Evolutionary conservation across 2,329 filamentous ascomycete genomes (phyloP).

Genomic region (Colletotrichum acutatum): DNA sequence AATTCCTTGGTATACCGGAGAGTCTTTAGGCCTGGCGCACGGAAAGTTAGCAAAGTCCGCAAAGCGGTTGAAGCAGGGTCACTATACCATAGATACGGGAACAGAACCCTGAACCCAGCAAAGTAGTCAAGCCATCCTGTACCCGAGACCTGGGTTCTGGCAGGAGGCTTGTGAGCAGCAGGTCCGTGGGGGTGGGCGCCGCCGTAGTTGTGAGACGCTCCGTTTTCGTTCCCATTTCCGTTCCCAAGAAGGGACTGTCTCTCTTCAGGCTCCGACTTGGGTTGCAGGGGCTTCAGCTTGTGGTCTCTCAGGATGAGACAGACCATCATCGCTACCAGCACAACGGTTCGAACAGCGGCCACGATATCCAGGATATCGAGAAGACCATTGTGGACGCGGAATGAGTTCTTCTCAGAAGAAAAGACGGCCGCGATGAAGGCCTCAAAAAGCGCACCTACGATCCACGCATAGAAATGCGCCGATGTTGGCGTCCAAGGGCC

Average conservation of each 20-base stretch:
- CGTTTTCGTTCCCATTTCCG: conserved; percentile 52
- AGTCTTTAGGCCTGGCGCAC: conserved; percentile 54
- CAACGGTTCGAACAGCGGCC: conserved; percentile 44
- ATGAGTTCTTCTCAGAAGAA: conserved; percentile 41
- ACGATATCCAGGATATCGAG: conserved; percentile 46
- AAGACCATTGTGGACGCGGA: conserved; percentile 43
- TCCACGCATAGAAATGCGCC: conserved; percentile 52
- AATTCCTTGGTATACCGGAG: conserved; percentile 50
- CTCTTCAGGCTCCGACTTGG: conserved; percentile 47
- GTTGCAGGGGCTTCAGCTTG: conserved; percentile 40
- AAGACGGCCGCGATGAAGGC: conserved; percentile 49
- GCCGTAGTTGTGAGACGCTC: conserved; percentile 43
- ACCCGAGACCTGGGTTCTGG: conserved; percentile 45
- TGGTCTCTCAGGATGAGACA: conserved; percentile 45
- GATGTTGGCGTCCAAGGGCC: conserved; percentile 54
- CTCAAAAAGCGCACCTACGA: conserved; percentile 47
- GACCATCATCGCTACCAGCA: conserved; percentile 49
- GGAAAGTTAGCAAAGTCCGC: not conserved
- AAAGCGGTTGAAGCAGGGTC: not conserved
- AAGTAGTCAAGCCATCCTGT: conserved; percentile 59
- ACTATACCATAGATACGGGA: conserved; percentile 56
- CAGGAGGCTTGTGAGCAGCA: conserved; percentile 21
- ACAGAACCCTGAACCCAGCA: conserved; percentile 55
- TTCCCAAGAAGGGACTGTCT: conserved; percentile 53
- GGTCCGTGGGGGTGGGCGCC: conserved; percentile 28